phyloP scores from a whole-genome alignment of 2,329 filamentous ascomycete species.

The Claviceps capensis region DNA sequence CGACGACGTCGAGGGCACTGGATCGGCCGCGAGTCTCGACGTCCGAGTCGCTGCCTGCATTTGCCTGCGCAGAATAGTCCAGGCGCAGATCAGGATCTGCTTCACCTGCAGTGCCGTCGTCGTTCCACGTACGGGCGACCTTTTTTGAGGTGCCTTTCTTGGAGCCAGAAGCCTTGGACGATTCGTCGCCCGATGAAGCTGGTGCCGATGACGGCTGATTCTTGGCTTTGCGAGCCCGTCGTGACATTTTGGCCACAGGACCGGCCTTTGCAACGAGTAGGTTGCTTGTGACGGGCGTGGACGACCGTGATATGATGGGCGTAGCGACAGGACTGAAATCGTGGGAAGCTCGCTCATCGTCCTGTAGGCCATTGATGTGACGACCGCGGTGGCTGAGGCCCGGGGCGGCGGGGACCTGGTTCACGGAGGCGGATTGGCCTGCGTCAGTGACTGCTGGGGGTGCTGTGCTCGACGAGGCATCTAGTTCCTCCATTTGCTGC shows the following conservation, averaged over 20 bases:
- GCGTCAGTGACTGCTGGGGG: constrained; percentile 7
- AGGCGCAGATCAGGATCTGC: constrained; percentile 58
- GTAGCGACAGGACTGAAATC: constrained; percentile 58
- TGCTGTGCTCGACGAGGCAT: constrained; percentile 34
- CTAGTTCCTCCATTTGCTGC: constrained; percentile 76
- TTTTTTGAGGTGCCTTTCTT: constrained; percentile 48
- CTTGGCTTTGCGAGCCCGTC: constrained; percentile 58
- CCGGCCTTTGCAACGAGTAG: constrained; percentile 57
- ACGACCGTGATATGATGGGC: constrained; percentile 65
- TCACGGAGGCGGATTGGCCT: constrained; percentile 13
- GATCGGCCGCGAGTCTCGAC: constrained; percentile 32
- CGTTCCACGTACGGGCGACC: constrained; percentile 85
- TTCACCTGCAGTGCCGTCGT: constrained; percentile 75
- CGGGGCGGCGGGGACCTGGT: constrained; percentile 17
- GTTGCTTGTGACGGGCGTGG: constrained; percentile 55
- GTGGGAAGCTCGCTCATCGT: constrained; percentile 33
- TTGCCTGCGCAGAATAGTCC: constrained; percentile 69
- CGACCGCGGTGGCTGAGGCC: constrained; percentile 28
- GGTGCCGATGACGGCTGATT: constrained; percentile 45
- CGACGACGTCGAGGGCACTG: constrained; percentile 57
- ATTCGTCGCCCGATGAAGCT: constrained; percentile 76
- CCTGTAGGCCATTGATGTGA: constrained; percentile 19
- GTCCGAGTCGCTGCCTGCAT: constrained; percentile 40
- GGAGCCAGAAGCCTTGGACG: constrained; percentile 25
- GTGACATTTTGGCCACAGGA: constrained; percentile 63